phyloP scores from a whole-genome alignment of 441 rosid genomes.

The Bruguiera hainesii region DNA sequence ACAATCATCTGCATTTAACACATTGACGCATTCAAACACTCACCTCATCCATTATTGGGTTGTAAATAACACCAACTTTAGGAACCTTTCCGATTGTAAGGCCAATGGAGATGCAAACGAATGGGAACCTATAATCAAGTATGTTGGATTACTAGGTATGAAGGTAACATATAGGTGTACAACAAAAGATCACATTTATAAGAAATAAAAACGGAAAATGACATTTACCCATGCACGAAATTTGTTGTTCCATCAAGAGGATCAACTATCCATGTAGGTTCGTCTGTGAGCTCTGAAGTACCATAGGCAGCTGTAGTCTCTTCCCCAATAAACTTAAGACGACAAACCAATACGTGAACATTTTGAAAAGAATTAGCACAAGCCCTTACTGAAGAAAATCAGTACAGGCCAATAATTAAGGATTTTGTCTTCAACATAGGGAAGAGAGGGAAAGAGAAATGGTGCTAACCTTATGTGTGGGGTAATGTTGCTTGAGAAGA shows the following conservation, averaged over 20 bases:
- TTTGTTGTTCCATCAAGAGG: conserved; percentile 99
- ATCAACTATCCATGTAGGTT: conserved; percentile 97
- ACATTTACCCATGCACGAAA: conserved; percentile 85
- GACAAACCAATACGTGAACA: conserved; percentile 7
- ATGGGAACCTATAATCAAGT: conserved; percentile 60
- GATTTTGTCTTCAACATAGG: conserved; percentile 1
- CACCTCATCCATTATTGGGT: conserved; percentile 94
- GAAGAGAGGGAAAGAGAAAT: conserved; percentile 3
- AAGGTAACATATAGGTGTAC: conserved; percentile 4
- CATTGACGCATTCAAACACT: conserved; percentile 19
- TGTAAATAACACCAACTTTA: conserved; percentile 80
- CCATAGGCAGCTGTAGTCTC: conserved; percentile 93
- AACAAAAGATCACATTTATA: conserved; percentile 5
- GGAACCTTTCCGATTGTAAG: conserved; percentile 81
- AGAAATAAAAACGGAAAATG: conserved; percentile 2
- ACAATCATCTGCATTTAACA: neutral
- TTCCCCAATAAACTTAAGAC: conserved; percentile 83
- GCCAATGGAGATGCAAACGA: conserved; percentile 89
- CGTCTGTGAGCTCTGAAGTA: conserved; percentile 67
- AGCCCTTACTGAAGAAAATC: conserved; percentile 1
- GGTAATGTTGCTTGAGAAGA: conserved; percentile 58
- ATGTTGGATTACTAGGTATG: conserved; percentile 4
- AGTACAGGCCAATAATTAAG: neutral
- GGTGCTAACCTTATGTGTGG: conserved; percentile 64
- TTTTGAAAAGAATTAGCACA: neutral